These are phyloP conservation scores for Nemania abortiva DNA, from an alignment of 2,329 filamentous ascomycete species.

Conservation along the genomic window DNA sequence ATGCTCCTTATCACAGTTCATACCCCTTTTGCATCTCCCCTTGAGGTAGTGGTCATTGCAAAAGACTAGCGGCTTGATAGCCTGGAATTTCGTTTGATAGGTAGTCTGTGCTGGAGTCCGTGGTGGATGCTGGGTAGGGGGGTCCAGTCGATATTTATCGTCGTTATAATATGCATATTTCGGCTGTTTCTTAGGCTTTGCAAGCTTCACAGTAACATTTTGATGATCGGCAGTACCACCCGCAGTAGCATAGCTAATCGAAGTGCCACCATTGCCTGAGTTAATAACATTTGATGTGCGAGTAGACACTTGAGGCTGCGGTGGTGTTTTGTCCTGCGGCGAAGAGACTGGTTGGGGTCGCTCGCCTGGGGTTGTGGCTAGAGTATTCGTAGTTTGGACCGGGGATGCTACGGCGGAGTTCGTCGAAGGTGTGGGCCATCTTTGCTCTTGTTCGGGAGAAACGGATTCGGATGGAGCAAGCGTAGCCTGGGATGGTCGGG, in stretches of 20 bases:
- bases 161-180: constrained; percentile 50
- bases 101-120: constrained; percentile 48
- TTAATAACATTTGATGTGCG: constrained; percentile 49
- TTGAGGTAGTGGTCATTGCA: constrained; percentile 54
- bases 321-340: constrained; percentile 19
- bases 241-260: constrained; percentile 53
- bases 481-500: constrained; percentile 42
- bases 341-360: constrained; percentile 24
- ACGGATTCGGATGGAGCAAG: constrained; percentile 32
- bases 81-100: constrained; percentile 51
- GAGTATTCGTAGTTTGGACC: constrained; percentile 16
- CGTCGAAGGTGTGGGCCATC: constrained; percentile 23
- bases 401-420: constrained; percentile 34
- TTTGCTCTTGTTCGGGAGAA: constrained; percentile 37
- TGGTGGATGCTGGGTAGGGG: constrained; percentile 50
- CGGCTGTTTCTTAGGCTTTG: constrained; percentile 50
- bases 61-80: constrained; percentile 50
- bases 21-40: constrained; percentile 48
- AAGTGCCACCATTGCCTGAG: constrained; percentile 53
- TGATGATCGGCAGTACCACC: constrained; percentile 50
- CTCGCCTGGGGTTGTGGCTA: constrained; percentile 28
- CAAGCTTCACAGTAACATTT: constrained; percentile 51
- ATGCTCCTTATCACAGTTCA: constrained; percentile 51
- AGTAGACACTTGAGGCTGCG: constrained; percentile 25
- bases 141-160: constrained; percentile 50